These are phyloP conservation scores for Schizochytrium sp. DNA, from an alignment of 108 stramenopile species.

Conservation along the genomic window DNA sequence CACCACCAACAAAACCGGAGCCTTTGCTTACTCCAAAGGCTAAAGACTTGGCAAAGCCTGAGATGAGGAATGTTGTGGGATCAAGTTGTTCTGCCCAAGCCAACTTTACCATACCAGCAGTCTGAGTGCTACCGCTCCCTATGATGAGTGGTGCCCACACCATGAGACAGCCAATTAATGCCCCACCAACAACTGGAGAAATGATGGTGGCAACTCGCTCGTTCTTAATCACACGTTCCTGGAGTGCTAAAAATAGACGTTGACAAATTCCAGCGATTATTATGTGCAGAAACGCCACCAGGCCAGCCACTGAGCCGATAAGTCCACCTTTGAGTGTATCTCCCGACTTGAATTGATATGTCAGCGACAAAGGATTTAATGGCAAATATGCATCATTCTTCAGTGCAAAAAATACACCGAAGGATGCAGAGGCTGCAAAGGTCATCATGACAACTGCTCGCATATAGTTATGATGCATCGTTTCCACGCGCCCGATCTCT, in stretches of 20 bases:
- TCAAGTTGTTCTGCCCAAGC: background rate
- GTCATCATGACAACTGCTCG: conserved; percentile 43
- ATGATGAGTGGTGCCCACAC: conserved; percentile 3
- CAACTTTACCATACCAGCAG: background rate
- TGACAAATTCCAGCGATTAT: conserved; percentile 22
- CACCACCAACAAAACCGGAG: conserved; percentile 24
- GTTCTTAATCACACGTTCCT: background rate
- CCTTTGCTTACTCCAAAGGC: conserved; percentile 43
- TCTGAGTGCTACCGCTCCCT: conserved; percentile 36
- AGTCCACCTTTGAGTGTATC: background rate
- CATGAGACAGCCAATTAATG: background rate
- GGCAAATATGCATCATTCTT: conserved; percentile 16
- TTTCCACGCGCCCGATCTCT: conserved; percentile 33
- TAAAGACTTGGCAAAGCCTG: conserved; percentile 39
- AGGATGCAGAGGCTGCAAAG: conserved; percentile 13
- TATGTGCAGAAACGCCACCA: conserved; percentile 14
- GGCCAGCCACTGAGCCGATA: background rate
- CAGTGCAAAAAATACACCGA: background rate
- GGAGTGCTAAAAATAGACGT: background rate
- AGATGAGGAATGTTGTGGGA: background rate
- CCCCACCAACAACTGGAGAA: background rate
- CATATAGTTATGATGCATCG: conserved; percentile 58
- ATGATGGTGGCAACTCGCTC: background rate
- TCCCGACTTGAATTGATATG: conserved; percentile 6
- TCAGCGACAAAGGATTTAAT: background rate